These are phyloP conservation scores for Neurospora sp. DNA, from an alignment of 495 filamentous ascomycete genomes.

Conservation along the genomic window DNA sequence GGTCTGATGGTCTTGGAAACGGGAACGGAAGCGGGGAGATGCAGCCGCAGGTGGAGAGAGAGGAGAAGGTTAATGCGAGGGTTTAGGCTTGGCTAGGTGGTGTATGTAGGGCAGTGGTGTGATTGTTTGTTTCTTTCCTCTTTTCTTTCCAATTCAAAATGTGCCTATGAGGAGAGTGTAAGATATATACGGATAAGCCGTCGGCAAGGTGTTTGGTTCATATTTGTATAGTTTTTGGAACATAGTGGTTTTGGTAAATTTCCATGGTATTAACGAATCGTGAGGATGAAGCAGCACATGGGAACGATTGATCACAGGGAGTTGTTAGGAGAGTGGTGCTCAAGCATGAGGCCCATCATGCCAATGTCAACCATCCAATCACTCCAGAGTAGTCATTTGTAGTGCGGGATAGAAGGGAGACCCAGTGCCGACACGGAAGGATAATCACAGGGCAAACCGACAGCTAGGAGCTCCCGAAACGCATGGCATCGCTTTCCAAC, in stretches of 20 bases:
- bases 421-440: neutral
- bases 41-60: neutral
- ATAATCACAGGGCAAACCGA: neutral
- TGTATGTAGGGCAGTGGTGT: neutral
- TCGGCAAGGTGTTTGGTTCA: neutral
- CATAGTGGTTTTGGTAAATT: neutral
- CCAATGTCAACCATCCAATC: neutral
- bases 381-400: neutral
- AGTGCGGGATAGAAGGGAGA: neutral
- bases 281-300: neutral
- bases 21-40: neutral
- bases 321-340: neutral
- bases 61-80: neutral
- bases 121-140: neutral
- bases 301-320: neutral
- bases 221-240: neutral
- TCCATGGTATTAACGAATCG: neutral
- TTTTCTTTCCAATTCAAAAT: no score
- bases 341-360: no score
- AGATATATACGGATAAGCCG: neutral
- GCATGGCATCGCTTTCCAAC: neutral
- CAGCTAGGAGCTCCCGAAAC: neutral
- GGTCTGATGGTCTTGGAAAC: neutral
- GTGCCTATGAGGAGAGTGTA: neutral
- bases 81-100: neutral